Conservation (phyloP, 768 basidiomycete species). For the Trametes gibbosa region DNA sequence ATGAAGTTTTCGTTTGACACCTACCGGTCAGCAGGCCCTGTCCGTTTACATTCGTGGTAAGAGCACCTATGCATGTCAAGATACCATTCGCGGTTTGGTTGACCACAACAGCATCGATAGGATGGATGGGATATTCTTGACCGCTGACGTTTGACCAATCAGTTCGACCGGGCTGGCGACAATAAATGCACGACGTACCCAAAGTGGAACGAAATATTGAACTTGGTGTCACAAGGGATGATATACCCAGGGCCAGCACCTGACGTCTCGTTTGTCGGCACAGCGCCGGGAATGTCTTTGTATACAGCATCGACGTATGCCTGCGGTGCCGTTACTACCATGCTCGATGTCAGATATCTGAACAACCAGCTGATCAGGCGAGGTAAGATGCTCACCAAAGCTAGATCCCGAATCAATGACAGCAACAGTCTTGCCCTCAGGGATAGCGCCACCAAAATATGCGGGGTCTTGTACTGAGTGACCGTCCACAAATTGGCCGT, state of each 20-base stretch:
- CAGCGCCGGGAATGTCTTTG: conserved; percentile 17
- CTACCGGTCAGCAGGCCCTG: not conserved
- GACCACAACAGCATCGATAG: not conserved
- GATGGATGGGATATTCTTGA: not conserved
- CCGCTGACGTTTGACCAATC: no score
- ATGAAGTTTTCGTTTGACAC: not conserved
- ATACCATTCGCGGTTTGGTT: not conserved
- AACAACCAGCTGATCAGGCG: no score
- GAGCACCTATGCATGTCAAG: not conserved
- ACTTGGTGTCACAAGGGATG: conserved; percentile 20
- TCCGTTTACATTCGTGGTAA: not conserved
- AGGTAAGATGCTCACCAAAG: not conserved
- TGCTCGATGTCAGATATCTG: not conserved
- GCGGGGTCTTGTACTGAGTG: not conserved
- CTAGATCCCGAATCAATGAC: not conserved
- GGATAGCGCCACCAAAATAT: not conserved
- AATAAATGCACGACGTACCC: conserved; percentile 8
- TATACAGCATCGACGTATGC: conserved; percentile 22
- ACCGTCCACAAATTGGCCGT: not conserved
- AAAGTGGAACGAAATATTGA: conserved; percentile 19
- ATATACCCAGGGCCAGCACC: conserved; percentile 2
- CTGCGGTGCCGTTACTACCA: conserved; percentile 6
- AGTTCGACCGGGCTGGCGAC: no score
- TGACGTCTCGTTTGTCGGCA: not conserved
- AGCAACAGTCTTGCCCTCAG: not conserved